Evolutionary conservation across 164 flowering plant species (phyloP), one percentile per base, ranked within the genome.

Genomic region (Cinnamomum chago): DNA sequence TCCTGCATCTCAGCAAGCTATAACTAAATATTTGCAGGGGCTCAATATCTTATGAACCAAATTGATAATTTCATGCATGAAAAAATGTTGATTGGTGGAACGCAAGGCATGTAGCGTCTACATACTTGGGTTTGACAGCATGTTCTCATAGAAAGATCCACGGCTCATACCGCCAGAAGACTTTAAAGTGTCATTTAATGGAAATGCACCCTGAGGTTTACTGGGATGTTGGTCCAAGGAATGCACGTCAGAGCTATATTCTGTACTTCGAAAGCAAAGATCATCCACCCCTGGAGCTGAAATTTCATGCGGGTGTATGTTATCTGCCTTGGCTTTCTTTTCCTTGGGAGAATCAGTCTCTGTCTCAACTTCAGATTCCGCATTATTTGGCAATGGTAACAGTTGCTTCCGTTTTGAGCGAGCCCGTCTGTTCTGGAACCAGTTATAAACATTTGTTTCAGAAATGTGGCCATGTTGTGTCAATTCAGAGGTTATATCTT

Each of bases 381-480:
- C 85, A 81, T 75, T 85, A 67, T 72, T 72, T 33, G 74, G 28
- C 12, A 30, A 35, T 3, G 74, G 65, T 22, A 67, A 80, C 51
- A 47, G 73, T 72, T 85, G 97, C 82, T 93, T 93, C 73, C 98
- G 76, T 70, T 93, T 93, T 15, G 98, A 93, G 13, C 98, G 79
- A 28, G 98, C 98, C 30, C 97, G 87, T 81, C 98, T 85, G 80
- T 93, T 93, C 73, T 93, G 98, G 74, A 93, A 93, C 98, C 98
- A 93, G 75, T 93, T 93, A 72, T 91, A 93, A 65, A 93, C 98
- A 84, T 93, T 93, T 28, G 97, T 87, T 70, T 93, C 98, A 50
- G 93, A 88, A 78, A 93, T 92, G 65, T 86, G 95, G 24, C 97
- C 98, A 68, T 93, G 98, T 74, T 92, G 95, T 20, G 87, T 82